Evolutionary conservation across 306 rosid species (phyloP), one percentile per base, ranked within the genome.

Genomic region (Mucuna pruriens): DNA sequence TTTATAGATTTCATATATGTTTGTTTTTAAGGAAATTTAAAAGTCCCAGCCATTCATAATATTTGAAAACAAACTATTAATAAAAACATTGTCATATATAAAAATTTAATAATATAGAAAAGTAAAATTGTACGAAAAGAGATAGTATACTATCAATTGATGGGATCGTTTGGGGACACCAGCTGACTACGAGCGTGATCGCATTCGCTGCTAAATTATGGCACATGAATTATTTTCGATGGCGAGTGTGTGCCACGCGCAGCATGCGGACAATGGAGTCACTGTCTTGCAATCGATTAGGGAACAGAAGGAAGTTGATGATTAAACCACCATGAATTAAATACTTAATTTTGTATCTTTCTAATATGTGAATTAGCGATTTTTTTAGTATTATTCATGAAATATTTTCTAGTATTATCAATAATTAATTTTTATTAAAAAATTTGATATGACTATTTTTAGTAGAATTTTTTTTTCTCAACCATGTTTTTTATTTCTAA

Each of bases 271-370:
- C 86, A 48, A 25, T 55, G 34, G 52, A 74, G 20, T 49, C 61
- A 34, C 57, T 65, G 4, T 49, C 68, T 5, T 39, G 79, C 62
- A 49, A 71, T 62, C 36, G 75, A 83, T 63, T 6, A 11, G 62
- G 68, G 81, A 40, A 81, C 52, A 38, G 19, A 19, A 6, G 29
- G 82, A 68, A 16, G 80, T 71, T 74, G 36, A 72, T 67, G 25
- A 48, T 65, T 68, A 19, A 75, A 70, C 80, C 82, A 54, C 57
- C 20, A 31, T 44, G 12, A 39, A 40, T 62, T 52, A 38, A 36
- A 74, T 36, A 72, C 3, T 34, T 2, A 22, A n/a, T 0, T 72
- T 17, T 29, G 29, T 48, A 5, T 1, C 31, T 3, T 45, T 46
- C n/a, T 19, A n/a, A n/a, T n/a, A n/a, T n/a, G n/a, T n/a, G n/a